These are phyloP conservation scores for Rauvolfia tetraphylla DNA, from an alignment of 257 asterid species.

Conservation along the genomic window DNA sequence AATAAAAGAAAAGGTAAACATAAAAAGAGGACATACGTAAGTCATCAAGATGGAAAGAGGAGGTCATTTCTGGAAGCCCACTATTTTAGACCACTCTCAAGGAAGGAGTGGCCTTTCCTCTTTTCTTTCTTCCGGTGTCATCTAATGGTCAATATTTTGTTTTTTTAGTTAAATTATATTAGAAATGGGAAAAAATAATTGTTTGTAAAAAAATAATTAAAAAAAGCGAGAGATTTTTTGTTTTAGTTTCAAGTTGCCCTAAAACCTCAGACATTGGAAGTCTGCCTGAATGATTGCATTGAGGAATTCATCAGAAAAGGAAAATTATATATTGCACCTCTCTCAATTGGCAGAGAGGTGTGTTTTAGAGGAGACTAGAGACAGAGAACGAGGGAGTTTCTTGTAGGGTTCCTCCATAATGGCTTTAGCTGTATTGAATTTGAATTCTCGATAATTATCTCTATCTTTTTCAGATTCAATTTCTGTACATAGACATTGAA, in stretches of 20 bases:
- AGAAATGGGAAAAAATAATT: too few relatives aligned
- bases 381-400: background rate
- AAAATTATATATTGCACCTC: background rate
- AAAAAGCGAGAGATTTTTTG: too few relatives aligned
- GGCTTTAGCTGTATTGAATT: background rate
- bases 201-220: too few relatives aligned
- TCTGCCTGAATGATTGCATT: background rate
- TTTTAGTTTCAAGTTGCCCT: too few relatives aligned
- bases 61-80: constrained; percentile 4
- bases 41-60: background rate
- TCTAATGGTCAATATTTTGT: too few relatives aligned
- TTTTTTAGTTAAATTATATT: too few relatives aligned
- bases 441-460: background rate
- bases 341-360: background rate
- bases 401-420: constrained; percentile 9
- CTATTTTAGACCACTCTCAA: background rate
- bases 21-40: background rate
- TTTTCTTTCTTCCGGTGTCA: background rate
- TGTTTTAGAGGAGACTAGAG: background rate
- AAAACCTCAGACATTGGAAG: background rate
- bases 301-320: background rate
- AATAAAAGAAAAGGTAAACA: too few relatives aligned
- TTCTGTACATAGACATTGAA: constrained; percentile 9
- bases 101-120: background rate
- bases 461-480: background rate